Conservation (phyloP, 768 basidiomycete genomes). For the Kwoniella dendrophila region DNA sequence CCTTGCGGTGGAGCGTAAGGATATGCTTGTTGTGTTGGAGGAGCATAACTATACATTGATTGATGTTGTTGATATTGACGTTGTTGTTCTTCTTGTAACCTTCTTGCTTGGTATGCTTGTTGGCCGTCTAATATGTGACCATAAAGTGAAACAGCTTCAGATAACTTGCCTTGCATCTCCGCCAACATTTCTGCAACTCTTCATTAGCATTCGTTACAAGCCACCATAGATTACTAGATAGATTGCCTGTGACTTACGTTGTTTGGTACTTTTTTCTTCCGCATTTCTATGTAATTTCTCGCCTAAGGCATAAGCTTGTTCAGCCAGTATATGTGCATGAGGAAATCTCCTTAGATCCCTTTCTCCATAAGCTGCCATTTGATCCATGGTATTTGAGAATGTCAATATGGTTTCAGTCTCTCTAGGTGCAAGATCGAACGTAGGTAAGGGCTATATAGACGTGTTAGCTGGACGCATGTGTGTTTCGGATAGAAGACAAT, state of each 20-base stretch:
- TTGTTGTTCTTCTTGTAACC: conserved; percentile 46
- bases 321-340: conserved; percentile 78
- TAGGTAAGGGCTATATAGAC: conserved; percentile 63
- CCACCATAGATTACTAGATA: background rate
- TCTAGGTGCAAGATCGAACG: conserved; percentile 75
- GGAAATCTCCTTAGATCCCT: conserved; percentile 78
- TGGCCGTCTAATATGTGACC: conserved; percentile 85
- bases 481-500: background rate
- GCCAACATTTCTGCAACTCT: conserved; percentile 69
- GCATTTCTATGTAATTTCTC: conserved; percentile 81
- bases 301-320: conserved; percentile 74
- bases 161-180: conserved; percentile 93
- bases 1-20: conserved; percentile 7
- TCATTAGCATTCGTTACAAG: background rate
- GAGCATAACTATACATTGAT: conserved; percentile 38
- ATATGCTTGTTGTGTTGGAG: conserved; percentile 12
- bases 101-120: conserved; percentile 57
- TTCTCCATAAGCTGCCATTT: conserved; percentile 75
- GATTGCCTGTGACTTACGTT: conserved; percentile 63
- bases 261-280: conserved; percentile 87
- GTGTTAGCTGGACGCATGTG: conserved; percentile 12
- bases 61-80: conserved; percentile 41
- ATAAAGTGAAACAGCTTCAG: conserved; percentile 87
- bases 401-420: conserved; percentile 86
- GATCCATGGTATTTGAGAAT: conserved; percentile 86